Conservation (phyloP, 805 yeast species). For the Saturnispora ahearnii region DNA sequence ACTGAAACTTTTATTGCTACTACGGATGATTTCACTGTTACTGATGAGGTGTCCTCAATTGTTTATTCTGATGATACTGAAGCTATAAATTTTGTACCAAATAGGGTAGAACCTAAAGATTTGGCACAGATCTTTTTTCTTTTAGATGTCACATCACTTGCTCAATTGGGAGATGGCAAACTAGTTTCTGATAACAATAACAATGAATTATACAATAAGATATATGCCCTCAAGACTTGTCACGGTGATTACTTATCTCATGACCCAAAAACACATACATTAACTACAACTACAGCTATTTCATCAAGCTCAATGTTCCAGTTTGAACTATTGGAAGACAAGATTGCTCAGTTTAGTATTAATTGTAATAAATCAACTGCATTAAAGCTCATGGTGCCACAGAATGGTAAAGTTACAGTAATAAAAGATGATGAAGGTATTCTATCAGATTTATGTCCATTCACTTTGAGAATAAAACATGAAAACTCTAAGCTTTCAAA, state of each 20-base stretch:
- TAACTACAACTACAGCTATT: constrained; percentile 20
- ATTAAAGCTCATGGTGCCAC: background rate
- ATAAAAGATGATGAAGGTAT: constrained; percentile 25
- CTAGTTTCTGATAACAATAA: background rate
- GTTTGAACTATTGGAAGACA: constrained; percentile 7
- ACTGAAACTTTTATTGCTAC: background rate
- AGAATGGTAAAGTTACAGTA: constrained; percentile 16
- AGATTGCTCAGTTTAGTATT: constrained; percentile 4
- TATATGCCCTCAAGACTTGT: constrained; percentile 18
- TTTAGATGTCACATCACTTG: constrained; percentile 13
- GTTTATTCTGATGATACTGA: background rate
- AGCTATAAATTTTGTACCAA: background rate
- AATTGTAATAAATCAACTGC: background rate
- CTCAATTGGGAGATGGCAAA: constrained; percentile 8
- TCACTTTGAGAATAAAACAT: constrained; percentile 22
- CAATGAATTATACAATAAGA: background rate
- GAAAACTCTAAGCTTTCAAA: constrained; percentile 18
- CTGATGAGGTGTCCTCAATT: background rate
- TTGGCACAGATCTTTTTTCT: constrained; percentile 23
- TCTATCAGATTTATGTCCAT: constrained; percentile 18
- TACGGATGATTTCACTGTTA: background rate
- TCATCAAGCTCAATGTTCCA: constrained; percentile 24
- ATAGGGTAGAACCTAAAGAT: constrained; percentile 20
- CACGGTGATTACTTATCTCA: constrained; percentile 20
- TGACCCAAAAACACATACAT: constrained; percentile 13